Conservation (phyloP, 768 basidiomycete species). For the Pleurotus platypus region DNA sequence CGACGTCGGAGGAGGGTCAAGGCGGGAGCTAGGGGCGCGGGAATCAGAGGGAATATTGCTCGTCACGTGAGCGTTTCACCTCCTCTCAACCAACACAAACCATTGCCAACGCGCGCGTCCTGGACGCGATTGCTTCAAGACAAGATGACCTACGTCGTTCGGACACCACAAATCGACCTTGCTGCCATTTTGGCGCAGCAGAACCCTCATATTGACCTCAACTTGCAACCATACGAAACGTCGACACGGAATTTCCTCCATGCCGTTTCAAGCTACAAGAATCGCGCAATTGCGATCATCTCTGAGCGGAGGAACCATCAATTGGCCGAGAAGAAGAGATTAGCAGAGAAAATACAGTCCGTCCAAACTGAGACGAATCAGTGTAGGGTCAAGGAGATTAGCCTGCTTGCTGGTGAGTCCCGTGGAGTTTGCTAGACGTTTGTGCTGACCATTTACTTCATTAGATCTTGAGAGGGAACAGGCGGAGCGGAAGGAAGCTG, state of each 20-base stretch:
- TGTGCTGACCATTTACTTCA: not conserved
- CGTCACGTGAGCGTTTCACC: too few species aligned
- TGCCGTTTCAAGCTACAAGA: conserved; percentile 70
- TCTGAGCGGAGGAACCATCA: conserved; percentile 63
- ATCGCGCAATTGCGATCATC: conserved; percentile 66
- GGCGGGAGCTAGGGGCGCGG: not conserved
- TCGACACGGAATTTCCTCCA: conserved; percentile 72
- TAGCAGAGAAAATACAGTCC: conserved; percentile 56
- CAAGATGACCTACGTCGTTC: conserved; percentile 21
- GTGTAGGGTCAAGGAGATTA: conserved; percentile 77
- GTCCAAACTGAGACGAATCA: conserved; percentile 68
- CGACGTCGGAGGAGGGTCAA: not conserved
- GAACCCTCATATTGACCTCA: conserved; percentile 62
- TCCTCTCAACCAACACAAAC: too few species aligned
- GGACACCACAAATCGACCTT: conserved; percentile 62
- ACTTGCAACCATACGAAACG: conserved; percentile 54
- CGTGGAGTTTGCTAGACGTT: not conserved
- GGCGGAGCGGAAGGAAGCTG: conserved; percentile 69
- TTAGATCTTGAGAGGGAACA: conserved; percentile 66
- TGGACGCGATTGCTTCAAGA: not conserved
- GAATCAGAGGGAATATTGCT: too few species aligned
- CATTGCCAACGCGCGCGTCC: not conserved
- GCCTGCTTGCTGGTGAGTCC: conserved; percentile 67
- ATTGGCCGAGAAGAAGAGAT: conserved; percentile 55
- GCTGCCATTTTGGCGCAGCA: conserved; percentile 48